phyloP scores from a whole-genome alignment of 352 stramenopile genomes.

The Phytophthora colocasiae region DNA sequence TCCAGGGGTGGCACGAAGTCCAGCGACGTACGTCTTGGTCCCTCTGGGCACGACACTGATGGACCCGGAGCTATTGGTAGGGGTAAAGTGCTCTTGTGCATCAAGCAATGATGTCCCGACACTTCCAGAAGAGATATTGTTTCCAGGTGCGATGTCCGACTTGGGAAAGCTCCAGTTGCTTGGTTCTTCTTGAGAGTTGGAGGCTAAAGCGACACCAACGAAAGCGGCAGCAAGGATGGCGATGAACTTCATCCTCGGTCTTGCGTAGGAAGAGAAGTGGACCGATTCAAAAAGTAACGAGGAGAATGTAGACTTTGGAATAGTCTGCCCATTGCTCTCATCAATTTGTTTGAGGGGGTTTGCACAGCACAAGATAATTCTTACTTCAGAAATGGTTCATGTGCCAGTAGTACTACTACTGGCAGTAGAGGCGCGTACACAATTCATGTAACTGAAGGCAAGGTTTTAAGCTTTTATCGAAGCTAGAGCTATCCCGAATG shows the following conservation, averaged over 20 bases:
- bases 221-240: not conserved
- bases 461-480: no score
- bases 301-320: not conserved
- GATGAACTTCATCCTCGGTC: slow-evolving; percentile 2
- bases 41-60: slow-evolving; percentile 34
- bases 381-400: no score
- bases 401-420: no score
- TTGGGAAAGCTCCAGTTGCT: not conserved
- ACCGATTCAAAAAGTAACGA: not conserved
- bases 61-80: not conserved
- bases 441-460: no score
- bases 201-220: not conserved
- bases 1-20: slow-evolving; percentile 21
- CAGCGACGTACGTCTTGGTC: slow-evolving; percentile 41
- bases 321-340: no score
- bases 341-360: no score
- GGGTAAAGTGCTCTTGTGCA: not conserved
- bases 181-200: not conserved
- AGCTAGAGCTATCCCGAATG: no score
- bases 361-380: no score
- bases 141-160: not conserved
- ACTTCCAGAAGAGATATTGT: slow-evolving; percentile 42
- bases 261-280: not conserved
- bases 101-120: slow-evolving; percentile 6
- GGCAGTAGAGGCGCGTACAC: no score